Conservation (phyloP, 2,329 filamentous ascomycete species). For the Tolypocladium endophyticum region DNA sequence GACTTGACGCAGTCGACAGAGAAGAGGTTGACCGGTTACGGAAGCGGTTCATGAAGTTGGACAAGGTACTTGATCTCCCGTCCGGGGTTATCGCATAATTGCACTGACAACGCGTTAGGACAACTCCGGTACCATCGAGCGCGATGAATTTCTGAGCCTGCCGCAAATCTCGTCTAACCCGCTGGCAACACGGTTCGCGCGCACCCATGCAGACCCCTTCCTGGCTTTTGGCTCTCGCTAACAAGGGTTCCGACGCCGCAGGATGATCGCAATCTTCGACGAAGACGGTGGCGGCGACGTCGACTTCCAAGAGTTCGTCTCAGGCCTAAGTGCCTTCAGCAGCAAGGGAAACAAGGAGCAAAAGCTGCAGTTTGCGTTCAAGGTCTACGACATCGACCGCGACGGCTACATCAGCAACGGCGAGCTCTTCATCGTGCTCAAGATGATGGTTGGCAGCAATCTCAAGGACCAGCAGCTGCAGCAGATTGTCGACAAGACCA, state of each 20-base stretch:
- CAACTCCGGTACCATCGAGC: slow-evolving; percentile 95
- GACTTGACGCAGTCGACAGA: slow-evolving; percentile 61
- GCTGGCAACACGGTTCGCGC: slow-evolving; percentile 72
- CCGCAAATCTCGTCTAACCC: slow-evolving; percentile 98
- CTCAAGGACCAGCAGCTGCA: slow-evolving; percentile 98
- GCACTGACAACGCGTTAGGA: slow-evolving; percentile 45
- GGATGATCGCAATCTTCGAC: slow-evolving; percentile 99
- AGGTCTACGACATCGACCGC: slow-evolving; percentile 98
- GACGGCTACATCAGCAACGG: slow-evolving; percentile 98
- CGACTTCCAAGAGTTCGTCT: slow-evolving; percentile 98
- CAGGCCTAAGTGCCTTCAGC: slow-evolving; percentile 87
- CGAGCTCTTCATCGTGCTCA: slow-evolving; percentile 96
- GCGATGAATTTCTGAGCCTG: slow-evolving; percentile 93
- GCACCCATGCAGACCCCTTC: background rate
- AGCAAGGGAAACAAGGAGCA: slow-evolving; percentile 99
- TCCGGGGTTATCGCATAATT: background rate
- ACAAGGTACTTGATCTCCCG: slow-evolving; percentile 57
- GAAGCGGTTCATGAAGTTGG: slow-evolving; percentile 98
- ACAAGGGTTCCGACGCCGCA: slow-evolving; percentile 20
- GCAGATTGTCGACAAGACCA: slow-evolving; percentile 99
- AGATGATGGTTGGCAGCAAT: slow-evolving; percentile 99
- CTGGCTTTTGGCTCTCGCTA: background rate
- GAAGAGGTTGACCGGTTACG: slow-evolving; percentile 93
- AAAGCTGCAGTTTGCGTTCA: slow-evolving; percentile 95
- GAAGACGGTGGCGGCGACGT: slow-evolving; percentile 96